Evolutionary conservation across 768 basidiomycete species (phyloP).

Genomic region (Pulveroboletus sp.): DNA sequence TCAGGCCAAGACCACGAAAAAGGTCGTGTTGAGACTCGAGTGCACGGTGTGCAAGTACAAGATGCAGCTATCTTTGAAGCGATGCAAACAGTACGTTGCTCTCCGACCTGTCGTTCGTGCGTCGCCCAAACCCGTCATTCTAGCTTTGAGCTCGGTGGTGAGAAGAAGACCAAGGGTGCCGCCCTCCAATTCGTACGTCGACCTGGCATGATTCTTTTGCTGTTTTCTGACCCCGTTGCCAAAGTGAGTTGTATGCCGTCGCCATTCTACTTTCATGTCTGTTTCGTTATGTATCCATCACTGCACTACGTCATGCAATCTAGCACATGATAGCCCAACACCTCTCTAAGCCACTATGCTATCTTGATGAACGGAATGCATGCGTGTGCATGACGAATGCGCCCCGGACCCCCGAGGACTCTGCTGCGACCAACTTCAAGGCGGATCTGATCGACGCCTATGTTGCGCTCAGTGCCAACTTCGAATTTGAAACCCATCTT

Average conservation of each 20-base stretch:
- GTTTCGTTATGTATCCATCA: conserved; percentile 25
- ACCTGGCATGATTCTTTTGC: neutral
- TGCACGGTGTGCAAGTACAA: conserved; percentile 99
- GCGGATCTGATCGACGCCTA: no score
- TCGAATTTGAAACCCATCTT: no score
- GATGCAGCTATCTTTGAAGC: conserved; percentile 93
- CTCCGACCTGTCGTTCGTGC: neutral
- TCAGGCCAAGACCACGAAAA: conserved; percentile 98
- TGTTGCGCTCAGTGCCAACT: no score
- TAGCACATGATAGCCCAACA: no score
- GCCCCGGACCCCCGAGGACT: no score
- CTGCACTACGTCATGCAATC: conserved; percentile 10
- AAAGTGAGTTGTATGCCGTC: conserved; percentile 21
- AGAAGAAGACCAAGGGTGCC: conserved; percentile 99
- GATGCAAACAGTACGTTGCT: conserved; percentile 92
- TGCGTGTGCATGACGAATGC: no score
- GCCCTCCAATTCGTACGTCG: conserved; percentile 86
- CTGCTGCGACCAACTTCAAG: no score
- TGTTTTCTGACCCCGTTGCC: conserved; percentile 1
- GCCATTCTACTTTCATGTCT: conserved; percentile 13
- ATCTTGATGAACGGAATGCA: no score
- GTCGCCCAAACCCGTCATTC: neutral
- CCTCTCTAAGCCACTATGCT: no score
- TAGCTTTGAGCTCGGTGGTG: conserved; percentile 98
- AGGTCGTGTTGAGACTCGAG: conserved; percentile 96